A percentile compares a stretch with the other conserved stretches of the same genome.
Evolutionary conservation across 208 protist genomes (phyloP).

Genomic region (Leishmania martiniquensis): DNA sequence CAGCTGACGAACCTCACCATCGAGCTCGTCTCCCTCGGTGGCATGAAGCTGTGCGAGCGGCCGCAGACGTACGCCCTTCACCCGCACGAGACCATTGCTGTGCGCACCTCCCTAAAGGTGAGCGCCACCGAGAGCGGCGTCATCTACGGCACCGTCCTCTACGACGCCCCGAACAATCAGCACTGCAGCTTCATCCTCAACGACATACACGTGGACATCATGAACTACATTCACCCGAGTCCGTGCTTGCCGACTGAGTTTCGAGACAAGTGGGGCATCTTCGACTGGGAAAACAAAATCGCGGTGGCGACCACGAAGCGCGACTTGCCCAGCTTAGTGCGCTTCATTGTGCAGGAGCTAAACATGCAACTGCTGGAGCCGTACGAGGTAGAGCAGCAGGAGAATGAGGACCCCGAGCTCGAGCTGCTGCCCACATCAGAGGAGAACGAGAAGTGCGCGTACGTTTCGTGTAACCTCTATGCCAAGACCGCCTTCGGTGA

Average conservation of each 20-base stretch:
- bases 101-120: constrained; percentile 98
- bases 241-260: constrained; percentile 91
- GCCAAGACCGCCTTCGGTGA: constrained; percentile 97
- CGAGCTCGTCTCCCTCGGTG: constrained; percentile 96
- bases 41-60: constrained; percentile 98
- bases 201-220: constrained; percentile 98
- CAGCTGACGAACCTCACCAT: constrained; percentile 96
- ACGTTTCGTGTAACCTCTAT: constrained; percentile 98
- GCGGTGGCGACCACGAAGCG: constrained; percentile 87
- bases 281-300: constrained; percentile 99
- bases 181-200: constrained; percentile 95
- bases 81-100: constrained; percentile 79
- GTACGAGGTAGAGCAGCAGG: constrained; percentile 36
- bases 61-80: constrained; percentile 94
- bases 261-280: constrained; percentile 98
- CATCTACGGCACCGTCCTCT: constrained; percentile 98
- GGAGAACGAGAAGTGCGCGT: constrained; percentile 89
- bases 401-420: constrained; percentile 36
- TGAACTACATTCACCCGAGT: constrained; percentile 98
- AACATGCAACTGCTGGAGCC: constrained; percentile 94
- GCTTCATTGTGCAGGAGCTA: constrained; percentile 91
- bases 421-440: constrained; percentile 43
- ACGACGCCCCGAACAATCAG: constrained; percentile 91
- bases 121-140: constrained; percentile 97
- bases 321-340: constrained; percentile 88